phyloP scores from a whole-genome alignment of 257 asterid genomes.

The Pogostemon cablin region DNA sequence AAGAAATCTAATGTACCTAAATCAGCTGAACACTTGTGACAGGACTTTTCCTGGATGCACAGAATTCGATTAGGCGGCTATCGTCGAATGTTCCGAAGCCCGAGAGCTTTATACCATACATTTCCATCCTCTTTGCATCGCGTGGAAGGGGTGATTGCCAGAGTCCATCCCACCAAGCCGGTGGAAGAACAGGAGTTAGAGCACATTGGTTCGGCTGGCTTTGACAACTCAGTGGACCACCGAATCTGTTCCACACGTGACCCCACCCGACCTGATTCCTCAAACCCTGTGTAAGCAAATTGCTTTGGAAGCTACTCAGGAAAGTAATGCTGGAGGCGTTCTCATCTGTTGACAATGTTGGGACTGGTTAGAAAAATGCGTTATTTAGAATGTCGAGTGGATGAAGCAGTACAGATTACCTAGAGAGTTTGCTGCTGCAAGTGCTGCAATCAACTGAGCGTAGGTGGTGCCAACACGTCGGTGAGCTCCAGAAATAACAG shows the following conservation, averaged over 20 bases:
- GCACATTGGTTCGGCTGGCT: constrained; percentile 81
- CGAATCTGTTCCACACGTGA: constrained; percentile 93
- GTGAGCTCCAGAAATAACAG: constrained; percentile 87
- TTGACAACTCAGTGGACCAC: constrained; percentile 77
- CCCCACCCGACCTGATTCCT: constrained; percentile 94
- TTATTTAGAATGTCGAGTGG: neutral
- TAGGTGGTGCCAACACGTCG: constrained; percentile 94
- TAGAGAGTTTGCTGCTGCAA: constrained; percentile 80
- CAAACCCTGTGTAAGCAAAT: constrained; percentile 68
- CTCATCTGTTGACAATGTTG: constrained; percentile 49
- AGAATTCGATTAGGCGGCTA: constrained; percentile 46
- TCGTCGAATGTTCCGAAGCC: constrained; percentile 71
- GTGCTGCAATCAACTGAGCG: constrained; percentile 85
- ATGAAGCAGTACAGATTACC: constrained; percentile 47
- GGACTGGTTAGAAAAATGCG: neutral
- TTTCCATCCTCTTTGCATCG: constrained; percentile 70
- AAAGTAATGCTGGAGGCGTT: constrained; percentile 52
- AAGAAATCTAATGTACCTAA: constrained; percentile 30
- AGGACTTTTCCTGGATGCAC: constrained; percentile 47
- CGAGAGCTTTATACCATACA: constrained; percentile 72
- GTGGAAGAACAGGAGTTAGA: constrained; percentile 82
- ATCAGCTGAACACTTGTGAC: constrained; percentile 46
- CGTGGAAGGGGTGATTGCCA: constrained; percentile 98
- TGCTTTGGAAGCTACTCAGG: constrained; percentile 87
- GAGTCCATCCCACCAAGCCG: constrained; percentile 97